Conservation (phyloP, 73 alveolate genomes). For the Tetrahymena malaccensis region DNA sequence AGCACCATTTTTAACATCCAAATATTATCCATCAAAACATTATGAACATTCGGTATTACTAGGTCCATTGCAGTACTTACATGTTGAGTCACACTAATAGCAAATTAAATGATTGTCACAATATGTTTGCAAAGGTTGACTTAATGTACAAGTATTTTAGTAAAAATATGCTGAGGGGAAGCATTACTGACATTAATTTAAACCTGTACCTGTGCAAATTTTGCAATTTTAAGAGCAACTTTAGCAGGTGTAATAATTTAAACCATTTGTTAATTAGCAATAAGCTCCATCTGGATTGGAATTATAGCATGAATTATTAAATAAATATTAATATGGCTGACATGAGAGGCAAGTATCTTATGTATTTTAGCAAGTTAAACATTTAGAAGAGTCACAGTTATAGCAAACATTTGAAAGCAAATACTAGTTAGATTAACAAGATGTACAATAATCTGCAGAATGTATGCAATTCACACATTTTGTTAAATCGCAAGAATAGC, state of each 20-base stretch:
- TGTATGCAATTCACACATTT: not conserved
- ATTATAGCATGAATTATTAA: not conserved
- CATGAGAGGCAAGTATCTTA: not conserved
- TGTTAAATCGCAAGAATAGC: not conserved
- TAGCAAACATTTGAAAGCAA: not conserved
- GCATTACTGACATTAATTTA: not conserved
- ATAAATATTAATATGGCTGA: too few species aligned
- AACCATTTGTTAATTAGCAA: not conserved
- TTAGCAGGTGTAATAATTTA: not conserved
- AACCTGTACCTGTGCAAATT: not conserved
- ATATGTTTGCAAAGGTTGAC: not conserved
- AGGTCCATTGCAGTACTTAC: not conserved
- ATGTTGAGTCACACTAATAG: not conserved
- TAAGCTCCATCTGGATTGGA: not conserved
- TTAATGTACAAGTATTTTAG: not conserved
- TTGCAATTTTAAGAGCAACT: not conserved
- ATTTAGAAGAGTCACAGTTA: not conserved
- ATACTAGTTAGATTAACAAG: not conserved
- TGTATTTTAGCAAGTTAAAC: not conserved
- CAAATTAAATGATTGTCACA: not conserved
- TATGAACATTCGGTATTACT: not conserved
- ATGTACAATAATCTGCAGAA: not conserved
- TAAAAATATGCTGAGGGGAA: not conserved
- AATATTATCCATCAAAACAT: not conserved
- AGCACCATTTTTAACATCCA: not conserved